Conservation (phyloP, 805 yeast genomes). For the Saturnispora galanensis region DNA sequence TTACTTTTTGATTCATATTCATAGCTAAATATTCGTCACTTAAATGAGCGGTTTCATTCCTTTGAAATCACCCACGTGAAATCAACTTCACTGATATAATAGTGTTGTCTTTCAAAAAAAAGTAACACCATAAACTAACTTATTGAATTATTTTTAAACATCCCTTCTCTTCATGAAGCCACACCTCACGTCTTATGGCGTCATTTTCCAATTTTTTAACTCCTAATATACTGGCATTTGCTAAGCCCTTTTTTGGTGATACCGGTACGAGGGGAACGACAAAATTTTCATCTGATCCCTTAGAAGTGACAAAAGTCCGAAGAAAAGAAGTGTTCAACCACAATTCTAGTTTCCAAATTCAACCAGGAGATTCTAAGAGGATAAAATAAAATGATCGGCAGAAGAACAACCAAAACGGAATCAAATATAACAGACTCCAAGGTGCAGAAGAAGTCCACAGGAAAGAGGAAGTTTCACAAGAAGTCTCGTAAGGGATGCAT, state of each 20-base stretch:
- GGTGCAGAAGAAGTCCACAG: conserved; percentile 36
- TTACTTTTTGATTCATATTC: too few relatives aligned
- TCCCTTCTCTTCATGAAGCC: too few relatives aligned
- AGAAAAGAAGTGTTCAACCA: conserved; percentile 5
- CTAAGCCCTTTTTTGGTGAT: neutral
- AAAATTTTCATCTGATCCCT: neutral
- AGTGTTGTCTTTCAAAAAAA: too few relatives aligned
- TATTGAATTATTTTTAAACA: too few relatives aligned
- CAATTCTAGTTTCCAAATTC: neutral
- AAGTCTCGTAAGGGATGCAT: conserved; percentile 85
- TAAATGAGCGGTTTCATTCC: too few relatives aligned
- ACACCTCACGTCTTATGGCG: too few relatives aligned
- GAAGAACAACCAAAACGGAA: too few relatives aligned
- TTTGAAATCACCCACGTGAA: too few relatives aligned
- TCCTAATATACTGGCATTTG: neutral
- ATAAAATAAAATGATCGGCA: neutral
- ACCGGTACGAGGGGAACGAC: conserved; percentile 12
- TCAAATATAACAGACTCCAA: neutral
- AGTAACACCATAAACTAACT: too few relatives aligned
- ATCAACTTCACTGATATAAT: too few relatives aligned
- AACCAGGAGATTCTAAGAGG: neutral
- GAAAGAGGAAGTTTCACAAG: conserved; percentile 79
- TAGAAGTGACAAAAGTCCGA: neutral
- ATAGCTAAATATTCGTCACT: too few relatives aligned
- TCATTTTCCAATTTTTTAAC: too few relatives aligned